Percentiles rank a stretch among this genome's conserved stretches.
These are phyloP conservation scores for Phaeoacremonium minimum DNA, from an alignment of 2,329 filamentous ascomycete species.

Conservation along the genomic window DNA sequence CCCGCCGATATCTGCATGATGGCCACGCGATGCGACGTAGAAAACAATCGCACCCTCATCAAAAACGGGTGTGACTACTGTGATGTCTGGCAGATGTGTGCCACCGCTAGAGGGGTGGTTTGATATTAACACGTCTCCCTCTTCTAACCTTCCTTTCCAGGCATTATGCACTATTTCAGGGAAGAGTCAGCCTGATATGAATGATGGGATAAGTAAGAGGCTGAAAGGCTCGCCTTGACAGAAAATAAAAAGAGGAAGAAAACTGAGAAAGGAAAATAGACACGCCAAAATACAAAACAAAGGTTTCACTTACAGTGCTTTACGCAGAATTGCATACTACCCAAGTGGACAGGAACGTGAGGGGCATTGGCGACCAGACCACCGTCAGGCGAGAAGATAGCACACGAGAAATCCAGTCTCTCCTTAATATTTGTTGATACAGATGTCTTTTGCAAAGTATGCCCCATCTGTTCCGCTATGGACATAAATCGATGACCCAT, in stretches of 20 bases:
- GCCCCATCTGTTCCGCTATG: conserved; percentile 70
- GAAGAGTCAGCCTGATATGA: no score
- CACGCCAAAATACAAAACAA: no score
- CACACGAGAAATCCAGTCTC: conserved; percentile 67
- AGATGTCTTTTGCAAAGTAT: conserved; percentile 65
- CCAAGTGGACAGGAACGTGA: conserved; percentile 33
- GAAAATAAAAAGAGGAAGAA: no score
- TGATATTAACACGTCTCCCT: conserved; percentile 26
- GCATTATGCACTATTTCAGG: no score
- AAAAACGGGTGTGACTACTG: conserved; percentile 13
- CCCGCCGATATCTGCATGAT: conserved; percentile 32
- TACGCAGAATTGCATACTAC: conserved; percentile 33
- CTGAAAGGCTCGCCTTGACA: no score
- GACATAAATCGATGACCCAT: conserved; percentile 72
- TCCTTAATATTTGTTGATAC: conserved; percentile 70
- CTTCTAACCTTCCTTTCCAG: conserved; percentile 21
- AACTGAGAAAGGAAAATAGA: no score
- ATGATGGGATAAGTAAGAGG: no score
- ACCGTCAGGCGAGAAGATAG: conserved; percentile 63
- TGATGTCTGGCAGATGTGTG: conserved; percentile 14
- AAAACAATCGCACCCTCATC: conserved; percentile 12
- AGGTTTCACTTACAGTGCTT: no score
- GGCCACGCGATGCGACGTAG: conserved; percentile 15
- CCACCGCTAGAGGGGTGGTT: conserved; percentile 5
- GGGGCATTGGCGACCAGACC: conserved; percentile 60